Base-by-base conservation (phyloP, 23 red algal species). In the Gracilaria gracilis region DNA sequence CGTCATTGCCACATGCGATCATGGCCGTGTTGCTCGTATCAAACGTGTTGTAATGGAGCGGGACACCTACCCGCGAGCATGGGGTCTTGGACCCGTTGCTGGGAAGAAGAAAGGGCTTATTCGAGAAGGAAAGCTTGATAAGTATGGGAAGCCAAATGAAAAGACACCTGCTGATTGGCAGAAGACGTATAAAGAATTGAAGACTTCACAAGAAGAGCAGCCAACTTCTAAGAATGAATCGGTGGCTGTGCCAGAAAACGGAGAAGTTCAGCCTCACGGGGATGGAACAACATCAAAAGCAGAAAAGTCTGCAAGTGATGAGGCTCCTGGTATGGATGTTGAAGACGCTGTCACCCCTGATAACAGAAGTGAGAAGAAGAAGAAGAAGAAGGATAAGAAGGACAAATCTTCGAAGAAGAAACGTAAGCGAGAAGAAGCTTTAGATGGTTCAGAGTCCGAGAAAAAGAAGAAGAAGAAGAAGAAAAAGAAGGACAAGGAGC, bases 41-140 rank as follows among this genome's bases (percentile, higher is more conserved):
- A 99, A 99, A 74, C 83, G 97, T 36, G 97, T 99, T 15, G 61
- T 99, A 21, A 99, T 99, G 97, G 97, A 99, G 75, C 84, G 97
- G 27, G 97, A 99, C 61, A 82, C 84, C 0, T 99, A 99, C 84
- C 97, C 97, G 19, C 88, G 97, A 21, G 82, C 83, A 85, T 99
- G 97, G 97, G 97, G 97, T 17, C 93, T 96, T 48, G 97, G 97
- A 28, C 97, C 97, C 32, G 81, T 95, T 67, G 97, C 97, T n/a
- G 85, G 81, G 9, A 95, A 96, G 82, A 99, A 99, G 81, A 99
- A 99, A 83, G 84, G 55, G 65, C 92, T 99, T 59, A 85, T 96
- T 35, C 51, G 85, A 49, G 86, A 88, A 20, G 94, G 94, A 13
- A 90, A 96, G 67, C 88, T 99, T 38, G 97, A 99, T 72, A 99